Conservation (phyloP, 345 rosid species). For the Citrus sinensis region DVS_A1.0 CM039166.1:24778501-24779000, state of each 20-base stretch:
- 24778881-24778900: too few relatives aligned
- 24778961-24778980: too few relatives aligned
- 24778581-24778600: neutral
- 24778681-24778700: neutral
- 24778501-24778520: neutral
- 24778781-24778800: neutral
- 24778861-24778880: too few relatives aligned
- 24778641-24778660: neutral
- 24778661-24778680: neutral
- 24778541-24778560: neutral
- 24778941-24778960: too few relatives aligned
- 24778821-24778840: conserved; percentile 10
- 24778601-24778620: neutral
- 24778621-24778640: neutral
- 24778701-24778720: too few relatives aligned
- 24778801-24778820: conserved; percentile 25
- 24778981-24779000: accelerated
- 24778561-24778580: neutral
- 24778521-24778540: neutral
- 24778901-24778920: too few relatives aligned
- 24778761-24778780: neutral
- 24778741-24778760: conserved; percentile 24
- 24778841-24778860: too few relatives aligned
- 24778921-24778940: too few relatives aligned
- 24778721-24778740: neutral